Evolutionary conservation across 805 yeast genomes (phyloP), one percentile per base, ranked within the genome.

Genomic region (Kazachstania taianensis): DNA sequence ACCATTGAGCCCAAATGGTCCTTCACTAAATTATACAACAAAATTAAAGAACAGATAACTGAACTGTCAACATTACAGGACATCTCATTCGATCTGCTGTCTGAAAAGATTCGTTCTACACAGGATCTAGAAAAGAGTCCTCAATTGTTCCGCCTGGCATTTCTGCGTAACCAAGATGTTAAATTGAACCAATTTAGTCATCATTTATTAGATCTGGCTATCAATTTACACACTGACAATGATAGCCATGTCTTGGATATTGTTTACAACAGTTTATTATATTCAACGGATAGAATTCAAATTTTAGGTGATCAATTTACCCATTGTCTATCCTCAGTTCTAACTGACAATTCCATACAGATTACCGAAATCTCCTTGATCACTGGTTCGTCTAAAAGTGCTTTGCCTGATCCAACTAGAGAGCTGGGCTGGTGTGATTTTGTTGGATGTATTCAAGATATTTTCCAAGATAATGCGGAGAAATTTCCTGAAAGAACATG

Each of bases 391-490:
- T 94, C 86, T 49, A 53, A 49, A 30, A 43, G 57, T 1, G 61
- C 67, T 2, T 66, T 94, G 38, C 98, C 98, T 5, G 87, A 87
- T 55, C 97, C 99, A 30, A 82, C 85, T 7, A 57, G 65, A 7
- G 81, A 86, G 49, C 68, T 92, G 44, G 94, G 86, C 61, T 92
- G 96, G 96, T 67, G 78, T 28, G 81, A 81, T 20, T 92, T 75
- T 61, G 72, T 94, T 46, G 98, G 99, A 31, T 87, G 97, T 12
- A 94, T 92, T 49, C 99, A 92, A 53, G 98, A 92, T 52, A 87
- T 92, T 30, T 92, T 92, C 61, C 78, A 81, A 60, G 75, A 70
- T 39, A 94, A 92, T 55, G 96, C 98, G 10, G 75, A 69, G 31
- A 70, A 70, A 47, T 77, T 73, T 56, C 98, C 98, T 3, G 86